A percentile compares a stretch with the other conserved stretches of the same genome.
Evolutionary conservation across 768 basidiomycete species (phyloP).

Genomic region (Kwoniella mangroviensis): DNA sequence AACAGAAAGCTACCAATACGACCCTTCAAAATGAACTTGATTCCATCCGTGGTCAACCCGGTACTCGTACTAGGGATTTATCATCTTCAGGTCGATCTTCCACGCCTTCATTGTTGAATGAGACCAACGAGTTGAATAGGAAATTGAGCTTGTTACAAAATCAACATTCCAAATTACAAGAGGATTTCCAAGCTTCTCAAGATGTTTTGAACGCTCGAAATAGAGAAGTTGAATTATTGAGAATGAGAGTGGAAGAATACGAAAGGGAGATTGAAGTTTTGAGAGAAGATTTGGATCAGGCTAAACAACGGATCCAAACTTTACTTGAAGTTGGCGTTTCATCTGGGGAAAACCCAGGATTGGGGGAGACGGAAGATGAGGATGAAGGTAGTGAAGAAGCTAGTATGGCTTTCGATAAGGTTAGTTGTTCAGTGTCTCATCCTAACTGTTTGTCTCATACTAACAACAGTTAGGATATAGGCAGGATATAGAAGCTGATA

Average conservation of each 20-base stretch:
- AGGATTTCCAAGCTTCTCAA: slow-evolving; percentile 52
- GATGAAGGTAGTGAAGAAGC: slow-evolving; percentile 45
- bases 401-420: slow-evolving; percentile 53
- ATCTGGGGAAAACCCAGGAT: slow-evolving; percentile 23
- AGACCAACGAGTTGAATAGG: slow-evolving; percentile 35
- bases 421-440: slow-evolving; percentile 21
- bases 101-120: slow-evolving; percentile 37
- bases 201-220: slow-evolving; percentile 54
- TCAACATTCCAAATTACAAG: slow-evolving; percentile 49
- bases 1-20: slow-evolving; percentile 81
- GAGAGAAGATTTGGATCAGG: slow-evolving; percentile 51
- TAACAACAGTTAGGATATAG: too few relatives aligned
- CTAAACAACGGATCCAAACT: slow-evolving; percentile 45
- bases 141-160: slow-evolving; percentile 41
- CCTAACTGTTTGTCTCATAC: too few relatives aligned
- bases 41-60: slow-evolving; percentile 66
- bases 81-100: slow-evolving; percentile 42
- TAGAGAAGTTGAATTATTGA: slow-evolving; percentile 53
- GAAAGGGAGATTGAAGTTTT: slow-evolving; percentile 48
- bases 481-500: too few relatives aligned
- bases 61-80: slow-evolving; percentile 57
- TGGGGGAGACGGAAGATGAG: slow-evolving; percentile 23
- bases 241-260: slow-evolving; percentile 48
- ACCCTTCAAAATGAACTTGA: slow-evolving; percentile 85
- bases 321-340: slow-evolving; percentile 41